Percentiles rank a stretch among this genome's conserved stretches.
phyloP scores from a whole-genome alignment of 2,329 filamentous ascomycete species.

The Karstenula rhodostoma region DNA sequence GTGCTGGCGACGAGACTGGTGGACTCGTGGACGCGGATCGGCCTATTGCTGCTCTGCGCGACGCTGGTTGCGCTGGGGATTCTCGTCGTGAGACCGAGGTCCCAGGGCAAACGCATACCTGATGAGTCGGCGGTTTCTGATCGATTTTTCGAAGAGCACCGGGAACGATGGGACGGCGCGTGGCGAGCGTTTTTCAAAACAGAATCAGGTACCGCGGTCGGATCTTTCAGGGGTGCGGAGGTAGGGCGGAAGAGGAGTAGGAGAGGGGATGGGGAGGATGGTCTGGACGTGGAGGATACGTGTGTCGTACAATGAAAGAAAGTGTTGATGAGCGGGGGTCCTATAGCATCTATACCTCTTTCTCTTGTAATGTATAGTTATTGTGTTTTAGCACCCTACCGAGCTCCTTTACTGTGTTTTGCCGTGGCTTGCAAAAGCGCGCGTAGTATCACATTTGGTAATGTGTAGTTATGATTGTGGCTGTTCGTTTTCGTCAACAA shows the following conservation, averaged over 20 bases:
- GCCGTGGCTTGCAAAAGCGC: too few relatives aligned
- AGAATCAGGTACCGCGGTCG: background rate
- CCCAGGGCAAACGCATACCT: background rate
- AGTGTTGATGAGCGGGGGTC: background rate
- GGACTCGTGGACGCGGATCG: slow-evolving; percentile 1
- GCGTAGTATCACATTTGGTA: too few relatives aligned
- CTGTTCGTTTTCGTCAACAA: too few relatives aligned
- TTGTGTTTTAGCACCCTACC: too few relatives aligned
- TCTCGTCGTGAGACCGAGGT: background rate
- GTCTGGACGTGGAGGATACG: slow-evolving; percentile 30
- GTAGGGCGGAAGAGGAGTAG: slow-evolving; percentile 7
- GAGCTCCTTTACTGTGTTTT: too few relatives aligned
- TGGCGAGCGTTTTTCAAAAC: background rate
- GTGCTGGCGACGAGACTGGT: background rate
- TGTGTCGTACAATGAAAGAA: slow-evolving; percentile 28
- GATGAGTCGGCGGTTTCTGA: background rate
- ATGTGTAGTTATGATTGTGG: background rate
- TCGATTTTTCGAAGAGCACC: background rate
- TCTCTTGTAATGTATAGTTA: background rate
- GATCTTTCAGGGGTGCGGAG: slow-evolving; percentile 6
- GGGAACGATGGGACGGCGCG: background rate
- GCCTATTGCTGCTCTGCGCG: background rate
- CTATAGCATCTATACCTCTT: background rate
- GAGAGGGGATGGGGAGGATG: slow-evolving; percentile 9
- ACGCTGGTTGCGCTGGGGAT: background rate